Evolutionary conservation across 2,329 filamentous ascomycete genomes (phyloP).

Genomic region (Venturia carpophila): DNA sequence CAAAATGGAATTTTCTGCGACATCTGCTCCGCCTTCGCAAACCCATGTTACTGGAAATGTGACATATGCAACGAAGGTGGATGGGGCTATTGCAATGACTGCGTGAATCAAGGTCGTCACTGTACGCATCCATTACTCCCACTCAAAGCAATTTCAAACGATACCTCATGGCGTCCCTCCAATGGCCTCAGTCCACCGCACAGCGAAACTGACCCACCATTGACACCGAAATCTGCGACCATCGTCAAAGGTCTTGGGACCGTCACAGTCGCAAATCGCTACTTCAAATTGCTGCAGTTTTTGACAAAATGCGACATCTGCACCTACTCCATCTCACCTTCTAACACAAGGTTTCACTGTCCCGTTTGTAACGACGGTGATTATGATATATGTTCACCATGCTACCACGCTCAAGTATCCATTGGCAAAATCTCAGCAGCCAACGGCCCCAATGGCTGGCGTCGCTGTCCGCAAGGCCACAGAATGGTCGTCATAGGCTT

Average conservation of each 20-base stretch:
- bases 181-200: conserved; percentile 25
- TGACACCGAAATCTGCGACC: conserved; percentile 37
- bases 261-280: conserved; percentile 28
- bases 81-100: conserved; percentile 88
- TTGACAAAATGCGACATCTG: conserved; percentile 74
- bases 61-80: conserved; percentile 81
- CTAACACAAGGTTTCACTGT: conserved; percentile 70
- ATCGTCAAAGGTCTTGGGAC: conserved; percentile 30
- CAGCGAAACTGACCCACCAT: conserved; percentile 24
- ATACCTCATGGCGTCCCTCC: conserved; percentile 20
- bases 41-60: conserved; percentile 87
- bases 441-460: conserved; percentile 75
- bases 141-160: conserved; percentile 40
- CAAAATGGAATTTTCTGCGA: conserved; percentile 81
- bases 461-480: conserved; percentile 71
- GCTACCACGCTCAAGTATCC: conserved; percentile 62
- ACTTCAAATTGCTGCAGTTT: conserved; percentile 62
- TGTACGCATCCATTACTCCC: conserved; percentile 79
- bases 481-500: conserved; percentile 79
- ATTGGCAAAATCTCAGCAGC: conserved; percentile 60
- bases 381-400: conserved; percentile 75
- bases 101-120: conserved; percentile 71
- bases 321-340: conserved; percentile 60
- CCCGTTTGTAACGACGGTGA: conserved; percentile 69
- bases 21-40: conserved; percentile 63